Percentiles rank a stretch among this genome's conserved stretches.
phyloP scores from a whole-genome alignment of 2,329 filamentous ascomycete species.

The Nemania serpens region DNA sequence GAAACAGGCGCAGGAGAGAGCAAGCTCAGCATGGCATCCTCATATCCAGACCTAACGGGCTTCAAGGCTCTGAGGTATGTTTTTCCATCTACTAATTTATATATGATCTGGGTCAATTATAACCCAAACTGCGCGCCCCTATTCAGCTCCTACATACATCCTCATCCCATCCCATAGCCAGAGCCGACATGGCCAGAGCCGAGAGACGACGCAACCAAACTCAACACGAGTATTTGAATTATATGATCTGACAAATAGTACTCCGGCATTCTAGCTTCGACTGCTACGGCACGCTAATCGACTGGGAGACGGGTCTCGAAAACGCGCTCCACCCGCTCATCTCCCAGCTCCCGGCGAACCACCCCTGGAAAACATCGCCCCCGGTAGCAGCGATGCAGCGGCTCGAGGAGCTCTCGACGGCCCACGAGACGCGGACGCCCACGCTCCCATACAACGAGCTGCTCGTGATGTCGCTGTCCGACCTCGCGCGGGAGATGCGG shows the following conservation, averaged over 20 bases:
- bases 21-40: slow-evolving; percentile 32
- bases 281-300: slow-evolving; percentile 78
- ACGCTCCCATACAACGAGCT: slow-evolving; percentile 63
- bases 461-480: slow-evolving; percentile 54
- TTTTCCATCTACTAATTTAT: no score
- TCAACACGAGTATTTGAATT: no score
- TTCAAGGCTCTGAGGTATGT: slow-evolving; percentile 39
- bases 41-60: slow-evolving; percentile 35
- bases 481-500: slow-evolving; percentile 51
- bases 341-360: slow-evolving; percentile 40
- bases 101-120: no score
- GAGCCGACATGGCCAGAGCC: no score
- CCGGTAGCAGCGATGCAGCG: slow-evolving; percentile 46
- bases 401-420: slow-evolving; percentile 53
- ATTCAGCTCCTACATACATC: no score
- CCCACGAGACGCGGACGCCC: slow-evolving; percentile 59
- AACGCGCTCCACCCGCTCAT: slow-evolving; percentile 56
- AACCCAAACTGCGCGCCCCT: no score
- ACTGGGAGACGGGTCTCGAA: slow-evolving; percentile 74
- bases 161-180: not conserved
- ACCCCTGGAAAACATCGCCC: slow-evolving; percentile 45
- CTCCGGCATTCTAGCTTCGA: slow-evolving; percentile 61
- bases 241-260: not conserved
- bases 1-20: not conserved
- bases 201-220: no score